Evolutionary conservation across 2,329 filamentous ascomycete species (phyloP), one percentile per base, ranked within the genome.

Genomic region (Rhexocercosporidium sp.): DNA sequence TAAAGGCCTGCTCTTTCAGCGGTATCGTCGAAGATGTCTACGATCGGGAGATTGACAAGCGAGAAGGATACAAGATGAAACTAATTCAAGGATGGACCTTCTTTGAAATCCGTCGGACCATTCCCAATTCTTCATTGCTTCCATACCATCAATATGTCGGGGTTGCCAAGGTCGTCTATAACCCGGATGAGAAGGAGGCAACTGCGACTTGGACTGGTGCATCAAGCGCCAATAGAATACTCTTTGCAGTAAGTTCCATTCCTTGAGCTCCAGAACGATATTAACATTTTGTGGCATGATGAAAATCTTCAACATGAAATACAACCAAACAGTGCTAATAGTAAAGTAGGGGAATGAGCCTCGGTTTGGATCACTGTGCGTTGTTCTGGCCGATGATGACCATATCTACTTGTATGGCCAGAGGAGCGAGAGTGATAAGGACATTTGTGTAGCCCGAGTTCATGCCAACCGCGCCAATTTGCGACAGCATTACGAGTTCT

Each of bases 391-490:
- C 3, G 46, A 62, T 31, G 61, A 49, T 2, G 53, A 29, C 6
- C 69, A 69, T 29, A 37, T 70, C 31, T 73, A 71, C 44, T 63
- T 67, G 7, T 73, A 72, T 34, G 71, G 71, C 8, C 69, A 72
- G 22, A 53, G 51, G 37, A 49, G 22, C 20, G n/a, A 60, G 11
- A 44, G 9, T 29, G 41, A 46, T n/a, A 71, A 69, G 44, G 64
- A 70, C 14, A 47, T 73, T 12, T 62, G 63, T 25, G 31, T 73
- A 8, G 69, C 70, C 6, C 62, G 69, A 16, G 68, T 70, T 8
- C 59, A 65, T 20, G 12, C 62, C 11, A 1, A 62, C 9, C 22
- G 39, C 1, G 41, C 59, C 7, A 47, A 59, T 31, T 37, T 61
- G 1, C 25, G 56, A 20, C 22, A 63, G 16, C 47, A 12, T 14